Base-by-base conservation (phyloP, 305 asterid genomes). In the Fraxinus sp. region DNA sequence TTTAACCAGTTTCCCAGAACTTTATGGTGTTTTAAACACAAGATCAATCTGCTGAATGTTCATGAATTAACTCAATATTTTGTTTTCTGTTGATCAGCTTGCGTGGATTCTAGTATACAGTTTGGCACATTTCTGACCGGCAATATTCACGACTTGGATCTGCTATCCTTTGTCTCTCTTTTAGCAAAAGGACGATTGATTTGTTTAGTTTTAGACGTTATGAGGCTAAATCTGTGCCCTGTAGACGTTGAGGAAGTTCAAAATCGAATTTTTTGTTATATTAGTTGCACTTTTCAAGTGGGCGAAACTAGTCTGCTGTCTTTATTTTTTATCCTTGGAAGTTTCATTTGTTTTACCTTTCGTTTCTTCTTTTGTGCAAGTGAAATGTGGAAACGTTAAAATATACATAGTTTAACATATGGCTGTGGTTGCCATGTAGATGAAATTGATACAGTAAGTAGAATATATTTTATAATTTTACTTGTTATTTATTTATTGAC, bases 81-180 rank as follows among this genome's bases (percentile, higher is more conserved):
- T 71, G 71, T 78, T 64, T 33, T 79, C 72, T 57, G 76, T 49
- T 83, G 44, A 85, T 81, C 98, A 94, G 99, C 93, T 95, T 52
- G 91, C 90, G 0, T 95, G 99, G 99, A 95, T 90, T 85, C 85
- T 94, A 77, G 95, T 91, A 85, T 95, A 94, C 97, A 95, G 99
- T 87, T 91, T 94, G 93, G 92, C 91, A 14, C 97, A 94, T 93
- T 95, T 94, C 84, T 94, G 93, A 94, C 80, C 66, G 55, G 66
- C 57, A 24, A 36, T 1, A 11, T 80, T 75, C 84, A 57, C 44
- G 55, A 85, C 86, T 35, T 14, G 82, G 79, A 77, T 46, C 74
- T 10, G 16, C 78, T 70, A 49, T 73, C 41, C 52, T 7, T 62
- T 70, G 55, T 16, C 88, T 55, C 75, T 59, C 57, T 33, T 14